Evolutionary conservation across 257 asterid species (phyloP).

Genomic region (Paraleonurus japonicus): DNA sequence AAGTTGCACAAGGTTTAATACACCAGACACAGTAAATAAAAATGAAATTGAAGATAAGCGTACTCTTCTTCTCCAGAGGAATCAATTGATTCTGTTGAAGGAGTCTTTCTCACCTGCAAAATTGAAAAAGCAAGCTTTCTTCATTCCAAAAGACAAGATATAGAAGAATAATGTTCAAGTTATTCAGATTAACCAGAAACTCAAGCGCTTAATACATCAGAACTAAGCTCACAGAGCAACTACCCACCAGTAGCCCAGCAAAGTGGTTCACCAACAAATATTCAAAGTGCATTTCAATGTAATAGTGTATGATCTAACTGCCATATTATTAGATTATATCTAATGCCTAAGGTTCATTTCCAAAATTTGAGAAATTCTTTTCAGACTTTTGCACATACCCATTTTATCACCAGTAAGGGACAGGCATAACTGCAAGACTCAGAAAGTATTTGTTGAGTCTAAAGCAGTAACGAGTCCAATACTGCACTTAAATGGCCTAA

Average conservation of each 20-base stretch:
- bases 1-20: neutral
- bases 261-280: neutral
- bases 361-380: slow-evolving; percentile 2
- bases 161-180: neutral
- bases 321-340: slow-evolving; percentile 2
- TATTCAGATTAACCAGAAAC: slow-evolving; percentile 10
- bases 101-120: slow-evolving; percentile 65
- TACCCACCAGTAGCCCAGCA: neutral
- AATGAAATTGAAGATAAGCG: slow-evolving; percentile 31
- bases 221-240: slow-evolving; percentile 3
- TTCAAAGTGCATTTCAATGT: neutral
- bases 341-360: slow-evolving; percentile 10
- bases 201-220: neutral
- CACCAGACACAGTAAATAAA: slow-evolving; percentile 7
- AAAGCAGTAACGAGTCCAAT: neutral
- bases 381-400: neutral
- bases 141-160: neutral
- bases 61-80: slow-evolving; percentile 99
- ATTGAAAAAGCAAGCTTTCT: slow-evolving; percentile 29
- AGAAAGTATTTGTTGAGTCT: neutral
- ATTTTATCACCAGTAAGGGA: neutral
- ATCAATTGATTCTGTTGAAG: slow-evolving; percentile 73
- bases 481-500: neutral
- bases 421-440: slow-evolving; percentile 2
- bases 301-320: neutral